These are phyloP conservation scores for Skeletonema marinoi DNA, from an alignment of 108 stramenopile genomes.

Conservation along the genomic window DNA sequence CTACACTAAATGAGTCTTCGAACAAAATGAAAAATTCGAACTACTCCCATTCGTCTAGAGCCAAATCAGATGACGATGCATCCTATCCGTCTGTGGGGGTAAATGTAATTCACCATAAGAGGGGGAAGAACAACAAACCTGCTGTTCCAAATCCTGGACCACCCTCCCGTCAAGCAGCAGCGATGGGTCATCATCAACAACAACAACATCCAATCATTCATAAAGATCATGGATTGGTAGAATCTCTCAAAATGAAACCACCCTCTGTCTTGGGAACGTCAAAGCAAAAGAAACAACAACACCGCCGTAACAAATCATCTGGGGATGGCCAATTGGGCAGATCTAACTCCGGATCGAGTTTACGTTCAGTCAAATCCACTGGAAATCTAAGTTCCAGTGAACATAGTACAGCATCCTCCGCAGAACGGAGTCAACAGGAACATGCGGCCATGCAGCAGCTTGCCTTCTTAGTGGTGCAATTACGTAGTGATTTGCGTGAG, in stretches of 20 bases:
- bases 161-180: not conserved
- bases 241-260: not conserved
- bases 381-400: not conserved
- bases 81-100: not conserved
- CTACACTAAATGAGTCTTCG: not conserved
- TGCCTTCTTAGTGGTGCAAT: slow-evolving; percentile 33
- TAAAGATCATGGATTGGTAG: not conserved
- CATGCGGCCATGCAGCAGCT: slow-evolving; percentile 46
- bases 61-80: not conserved
- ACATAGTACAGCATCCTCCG: not conserved
- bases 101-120: not conserved
- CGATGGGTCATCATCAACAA: not conserved
- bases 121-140: not conserved
- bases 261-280: not conserved
- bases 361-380: not conserved
- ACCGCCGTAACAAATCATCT: not conserved
- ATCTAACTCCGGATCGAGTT: not conserved
- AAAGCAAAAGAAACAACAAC: not conserved
- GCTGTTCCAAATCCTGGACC: not conserved
- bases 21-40: not conserved
- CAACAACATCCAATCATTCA: not conserved
- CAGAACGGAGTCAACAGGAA: slow-evolving; percentile 1
- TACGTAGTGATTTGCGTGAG: slow-evolving; percentile 28
- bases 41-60: not conserved
- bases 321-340: not conserved